phyloP scores from a whole-genome alignment of 257 asterid species.

The Fraxinus quadrangulata region DNA sequence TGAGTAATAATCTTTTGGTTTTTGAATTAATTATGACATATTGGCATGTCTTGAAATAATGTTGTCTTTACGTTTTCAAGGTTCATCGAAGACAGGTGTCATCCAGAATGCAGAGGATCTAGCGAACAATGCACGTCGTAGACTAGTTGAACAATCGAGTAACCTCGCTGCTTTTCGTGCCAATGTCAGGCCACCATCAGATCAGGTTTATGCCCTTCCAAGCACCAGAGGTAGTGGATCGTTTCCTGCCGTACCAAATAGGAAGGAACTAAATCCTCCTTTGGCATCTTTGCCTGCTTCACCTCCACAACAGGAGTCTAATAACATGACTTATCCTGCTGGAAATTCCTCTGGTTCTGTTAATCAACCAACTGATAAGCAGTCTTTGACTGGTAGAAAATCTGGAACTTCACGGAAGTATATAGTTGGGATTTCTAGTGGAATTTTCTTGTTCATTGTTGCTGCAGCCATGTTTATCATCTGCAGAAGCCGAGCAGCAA shows the following conservation, averaged over 20 bases:
- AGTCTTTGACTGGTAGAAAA: constrained; percentile 23
- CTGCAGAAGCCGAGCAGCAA: constrained; percentile 62
- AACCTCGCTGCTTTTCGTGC: constrained; percentile 63
- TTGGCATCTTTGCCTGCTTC: constrained; percentile 19
- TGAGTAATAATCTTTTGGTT: constrained; percentile 30
- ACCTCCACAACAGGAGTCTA: constrained; percentile 31
- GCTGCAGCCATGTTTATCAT: constrained; percentile 36
- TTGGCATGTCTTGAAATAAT: neutral
- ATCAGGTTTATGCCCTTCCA: constrained; percentile 40
- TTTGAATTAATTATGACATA: constrained; percentile 8
- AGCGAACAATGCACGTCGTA: constrained; percentile 45
- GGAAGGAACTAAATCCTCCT: constrained; percentile 39
- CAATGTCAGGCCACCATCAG: constrained; percentile 23
- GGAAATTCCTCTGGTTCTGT: constrained; percentile 11
- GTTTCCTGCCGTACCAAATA: neutral
- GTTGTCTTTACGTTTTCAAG: constrained; percentile 33
- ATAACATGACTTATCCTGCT: constrained; percentile 25
- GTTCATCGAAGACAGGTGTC: constrained; percentile 39
- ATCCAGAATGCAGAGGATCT: constrained; percentile 30
- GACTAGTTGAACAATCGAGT: constrained; percentile 51
- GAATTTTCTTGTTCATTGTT: constrained; percentile 41
- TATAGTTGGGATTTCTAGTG: constrained; percentile 43
- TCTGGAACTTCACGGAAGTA: constrained; percentile 36
- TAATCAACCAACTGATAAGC: constrained; percentile 29
- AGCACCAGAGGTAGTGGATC: constrained; percentile 82